phyloP scores from a whole-genome alignment of 2,329 filamentous ascomycete genomes.

The Stagonosporopsis rhizophila region DNA sequence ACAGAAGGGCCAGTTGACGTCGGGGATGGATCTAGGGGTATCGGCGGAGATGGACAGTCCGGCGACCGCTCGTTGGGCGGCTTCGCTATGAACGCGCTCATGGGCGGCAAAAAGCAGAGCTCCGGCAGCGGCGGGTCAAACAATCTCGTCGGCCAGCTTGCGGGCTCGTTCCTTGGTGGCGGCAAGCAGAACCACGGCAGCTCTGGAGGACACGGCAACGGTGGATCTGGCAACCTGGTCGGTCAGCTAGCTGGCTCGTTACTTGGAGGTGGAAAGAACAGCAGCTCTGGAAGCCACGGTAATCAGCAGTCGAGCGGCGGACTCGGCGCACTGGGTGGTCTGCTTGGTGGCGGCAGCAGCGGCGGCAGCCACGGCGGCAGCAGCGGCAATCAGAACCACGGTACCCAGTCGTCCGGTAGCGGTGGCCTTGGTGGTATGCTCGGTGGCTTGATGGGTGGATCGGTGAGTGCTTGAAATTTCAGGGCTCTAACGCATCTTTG shows the following conservation, averaged over 20 bases:
- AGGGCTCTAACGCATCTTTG: background rate
- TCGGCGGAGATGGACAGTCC: conserved; percentile 55
- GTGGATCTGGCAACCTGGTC: conserved; percentile 51
- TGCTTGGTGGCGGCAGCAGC: conserved; percentile 14
- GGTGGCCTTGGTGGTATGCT: conserved; percentile 38
- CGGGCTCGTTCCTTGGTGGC: conserved; percentile 53
- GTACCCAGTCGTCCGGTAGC: conserved; percentile 9
- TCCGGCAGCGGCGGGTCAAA: conserved; percentile 41
- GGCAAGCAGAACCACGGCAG: conserved; percentile 46
- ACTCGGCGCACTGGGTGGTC: conserved; percentile 33
- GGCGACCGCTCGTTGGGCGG: conserved; percentile 66
- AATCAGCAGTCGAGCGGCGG: conserved; percentile 18
- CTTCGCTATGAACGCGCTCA: conserved; percentile 67
- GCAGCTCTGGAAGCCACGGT: conserved; percentile 41
- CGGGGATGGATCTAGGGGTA: conserved; percentile 57
- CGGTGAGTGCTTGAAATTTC: conserved; percentile 32
- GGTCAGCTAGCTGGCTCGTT: conserved; percentile 64
- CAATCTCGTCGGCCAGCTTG: conserved; percentile 62
- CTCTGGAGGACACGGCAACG: conserved; percentile 36
- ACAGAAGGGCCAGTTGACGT: conserved; percentile 35
- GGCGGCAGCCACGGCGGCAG: conserved; percentile 2
- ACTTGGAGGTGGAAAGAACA: conserved; percentile 48
- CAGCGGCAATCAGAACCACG: conserved; percentile 12
- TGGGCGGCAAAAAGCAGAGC: conserved; percentile 46
- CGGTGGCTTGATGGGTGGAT: conserved; percentile 47